phyloP scores from a whole-genome alignment of 192 early-diverging fungal species.

The Backusella luteola region DNA sequence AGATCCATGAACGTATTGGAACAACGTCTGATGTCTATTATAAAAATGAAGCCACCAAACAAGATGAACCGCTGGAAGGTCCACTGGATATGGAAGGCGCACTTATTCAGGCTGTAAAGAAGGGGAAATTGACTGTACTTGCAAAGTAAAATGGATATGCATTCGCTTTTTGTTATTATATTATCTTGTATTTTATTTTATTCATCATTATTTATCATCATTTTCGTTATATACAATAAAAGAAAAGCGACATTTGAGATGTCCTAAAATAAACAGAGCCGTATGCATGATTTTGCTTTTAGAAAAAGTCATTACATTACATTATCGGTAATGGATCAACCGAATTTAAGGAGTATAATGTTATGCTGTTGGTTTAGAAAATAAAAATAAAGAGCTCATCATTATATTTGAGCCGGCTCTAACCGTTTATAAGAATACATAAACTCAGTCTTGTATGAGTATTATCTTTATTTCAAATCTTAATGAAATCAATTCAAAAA shows the following conservation, averaged over 20 bases:
- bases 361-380: background rate
- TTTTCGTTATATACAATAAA: background rate
- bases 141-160: background rate
- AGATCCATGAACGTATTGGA: conserved; percentile 51
- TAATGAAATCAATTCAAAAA: background rate
- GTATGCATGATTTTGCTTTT: too few species aligned
- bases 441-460: too few species aligned
- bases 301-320: too few species aligned
- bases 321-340: background rate
- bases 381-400: too few species aligned
- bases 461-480: too few species aligned
- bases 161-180: background rate
- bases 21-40: conserved; percentile 24
- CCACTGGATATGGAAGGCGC: conserved; percentile 43
- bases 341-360: background rate
- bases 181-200: background rate
- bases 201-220: background rate
- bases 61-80: conserved; percentile 25
- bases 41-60: conserved; percentile 31
- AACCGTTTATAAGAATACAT: too few species aligned
- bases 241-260: background rate
- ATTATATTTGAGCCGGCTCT: too few species aligned
- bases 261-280: too few species aligned
- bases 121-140: conserved; percentile 46
- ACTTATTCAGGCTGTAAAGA: conserved; percentile 30